Conservation (phyloP, 805 yeast species). For the Kuraishia capsulata region DNA sequence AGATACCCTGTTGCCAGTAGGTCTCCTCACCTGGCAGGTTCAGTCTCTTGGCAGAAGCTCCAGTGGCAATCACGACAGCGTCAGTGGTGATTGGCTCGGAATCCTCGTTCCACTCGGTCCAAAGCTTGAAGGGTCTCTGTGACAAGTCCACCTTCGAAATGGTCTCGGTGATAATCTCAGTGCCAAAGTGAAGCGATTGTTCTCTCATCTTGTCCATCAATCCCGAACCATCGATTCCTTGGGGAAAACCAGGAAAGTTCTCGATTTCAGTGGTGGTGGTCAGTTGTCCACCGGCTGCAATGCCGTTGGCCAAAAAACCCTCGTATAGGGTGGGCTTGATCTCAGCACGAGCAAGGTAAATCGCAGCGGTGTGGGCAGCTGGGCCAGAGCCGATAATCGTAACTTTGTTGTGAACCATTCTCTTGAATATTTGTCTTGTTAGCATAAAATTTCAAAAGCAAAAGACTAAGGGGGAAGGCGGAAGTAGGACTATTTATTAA, state of each 20-base stretch:
- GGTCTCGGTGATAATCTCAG: slow-evolving; percentile 92
- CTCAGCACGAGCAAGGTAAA: slow-evolving; percentile 94
- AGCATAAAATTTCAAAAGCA: slow-evolving; percentile 1
- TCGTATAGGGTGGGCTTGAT: slow-evolving; percentile 88
- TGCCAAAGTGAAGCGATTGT: slow-evolving; percentile 84
- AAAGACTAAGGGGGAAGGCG: no score
- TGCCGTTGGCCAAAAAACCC: slow-evolving; percentile 95
- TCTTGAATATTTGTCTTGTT: slow-evolving; percentile 12
- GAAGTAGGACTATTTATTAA: not conserved
- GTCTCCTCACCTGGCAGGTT: slow-evolving; percentile 91
- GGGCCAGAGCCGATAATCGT: slow-evolving; percentile 96
- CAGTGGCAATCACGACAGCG: slow-evolving; percentile 89
- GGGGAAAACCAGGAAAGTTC: slow-evolving; percentile 98
- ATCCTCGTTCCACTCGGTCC: slow-evolving; percentile 95
- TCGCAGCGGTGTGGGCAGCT: slow-evolving; percentile 99
- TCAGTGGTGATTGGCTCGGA: slow-evolving; percentile 87
- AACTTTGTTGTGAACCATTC: slow-evolving; percentile 78
- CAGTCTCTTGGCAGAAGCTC: slow-evolving; percentile 96
- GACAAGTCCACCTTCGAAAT: slow-evolving; percentile 86
- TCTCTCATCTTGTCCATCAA: slow-evolving; percentile 92
- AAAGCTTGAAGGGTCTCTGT: slow-evolving; percentile 85
- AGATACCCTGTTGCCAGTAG: slow-evolving; percentile 98
- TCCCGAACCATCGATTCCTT: slow-evolving; percentile 77
- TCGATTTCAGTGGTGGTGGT: slow-evolving; percentile 98
- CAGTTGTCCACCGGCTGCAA: slow-evolving; percentile 98